A percentile compares a stretch with the other conserved stretches of the same genome.
phyloP scores from a whole-genome alignment of 2,329 filamentous ascomycete species.

The Exserohilum rostratum region DNA sequence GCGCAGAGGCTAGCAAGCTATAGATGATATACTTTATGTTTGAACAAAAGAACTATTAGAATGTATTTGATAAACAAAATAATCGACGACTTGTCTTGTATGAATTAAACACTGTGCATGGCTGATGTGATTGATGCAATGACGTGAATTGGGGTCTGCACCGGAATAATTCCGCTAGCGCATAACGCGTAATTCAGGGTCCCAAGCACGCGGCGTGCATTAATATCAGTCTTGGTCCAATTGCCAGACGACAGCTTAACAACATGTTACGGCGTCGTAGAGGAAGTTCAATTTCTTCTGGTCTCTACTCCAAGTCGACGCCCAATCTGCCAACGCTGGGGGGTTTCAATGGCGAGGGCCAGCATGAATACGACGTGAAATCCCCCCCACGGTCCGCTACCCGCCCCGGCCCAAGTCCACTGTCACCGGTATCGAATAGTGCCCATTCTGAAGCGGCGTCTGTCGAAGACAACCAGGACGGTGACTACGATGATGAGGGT shows the following conservation, averaged over 20 bases:
- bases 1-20: conserved; percentile 50
- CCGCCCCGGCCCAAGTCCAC: conserved; percentile 18
- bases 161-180: conserved; percentile 13
- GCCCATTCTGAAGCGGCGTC: conserved; percentile 49
- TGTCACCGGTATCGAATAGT: conserved; percentile 26
- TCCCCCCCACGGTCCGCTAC: conserved; percentile 15
- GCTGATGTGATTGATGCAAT: background rate
- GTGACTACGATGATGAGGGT: conserved; percentile 22
- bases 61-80: too few species aligned
- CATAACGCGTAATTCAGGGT: conserved; percentile 9
- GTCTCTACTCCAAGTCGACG: conserved; percentile 55
- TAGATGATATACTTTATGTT: conserved; percentile 25
- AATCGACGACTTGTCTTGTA: too few species aligned
- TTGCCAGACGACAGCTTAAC: conserved; percentile 15
- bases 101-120: too few species aligned
- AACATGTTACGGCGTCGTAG: conserved; percentile 48
- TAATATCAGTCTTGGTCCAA: too few species aligned
- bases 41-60: too few species aligned
- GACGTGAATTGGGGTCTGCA: background rate
- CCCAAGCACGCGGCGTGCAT: conserved; percentile 29
- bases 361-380: background rate
- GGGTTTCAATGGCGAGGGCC: conserved; percentile 33
- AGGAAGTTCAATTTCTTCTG: conserved; percentile 48
- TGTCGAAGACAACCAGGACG: conserved; percentile 22
- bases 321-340: conserved; percentile 54